Percentiles rank a stretch among this genome's conserved stretches.
Evolutionary conservation across 192 early-diverging fungal species (phyloP).

Genomic region (Chytriomyces sp.): DNA sequence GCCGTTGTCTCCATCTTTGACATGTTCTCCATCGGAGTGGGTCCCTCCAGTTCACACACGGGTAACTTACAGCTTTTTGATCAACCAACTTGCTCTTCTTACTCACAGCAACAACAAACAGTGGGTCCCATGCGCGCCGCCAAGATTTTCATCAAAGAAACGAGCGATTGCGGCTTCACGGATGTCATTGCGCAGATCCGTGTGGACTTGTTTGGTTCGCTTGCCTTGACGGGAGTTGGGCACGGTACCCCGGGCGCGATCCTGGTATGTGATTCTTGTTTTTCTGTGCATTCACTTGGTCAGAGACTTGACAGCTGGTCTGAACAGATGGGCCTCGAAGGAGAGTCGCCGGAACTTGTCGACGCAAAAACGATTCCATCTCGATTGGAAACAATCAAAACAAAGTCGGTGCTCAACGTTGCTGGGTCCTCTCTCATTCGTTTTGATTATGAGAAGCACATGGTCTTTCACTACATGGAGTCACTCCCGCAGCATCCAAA

Average conservation of each 20-base stretch:
- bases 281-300: not conserved
- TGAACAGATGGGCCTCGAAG: slow-evolving; percentile 81
- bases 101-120: slow-evolving; percentile 52
- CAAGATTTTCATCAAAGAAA: slow-evolving; percentile 88
- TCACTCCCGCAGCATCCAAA: slow-evolving; percentile 91
- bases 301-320: not conserved
- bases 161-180: slow-evolving; percentile 61
- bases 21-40: slow-evolving; percentile 92
- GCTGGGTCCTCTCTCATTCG: slow-evolving; percentile 76
- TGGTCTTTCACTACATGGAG: slow-evolving; percentile 84
- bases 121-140: slow-evolving; percentile 96
- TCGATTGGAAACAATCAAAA: slow-evolving; percentile 76
- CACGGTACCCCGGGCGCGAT: slow-evolving; percentile 91
- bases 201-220: slow-evolving; percentile 87
- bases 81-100: not conserved
- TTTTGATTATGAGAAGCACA: slow-evolving; percentile 82
- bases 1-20: slow-evolving; percentile 93
- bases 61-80: slow-evolving; percentile 34
- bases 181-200: slow-evolving; percentile 59
- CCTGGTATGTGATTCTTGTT: slow-evolving; percentile 49
- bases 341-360: slow-evolving; percentile 69
- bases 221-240: slow-evolving; percentile 94
- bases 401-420: slow-evolving; percentile 70
- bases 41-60: slow-evolving; percentile 75
- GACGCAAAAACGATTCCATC: slow-evolving; percentile 79